These are phyloP conservation scores for Tetradesmus lagerheimii DNA, from an alignment of 139 green algal species.

Conservation along the genomic window DNA sequence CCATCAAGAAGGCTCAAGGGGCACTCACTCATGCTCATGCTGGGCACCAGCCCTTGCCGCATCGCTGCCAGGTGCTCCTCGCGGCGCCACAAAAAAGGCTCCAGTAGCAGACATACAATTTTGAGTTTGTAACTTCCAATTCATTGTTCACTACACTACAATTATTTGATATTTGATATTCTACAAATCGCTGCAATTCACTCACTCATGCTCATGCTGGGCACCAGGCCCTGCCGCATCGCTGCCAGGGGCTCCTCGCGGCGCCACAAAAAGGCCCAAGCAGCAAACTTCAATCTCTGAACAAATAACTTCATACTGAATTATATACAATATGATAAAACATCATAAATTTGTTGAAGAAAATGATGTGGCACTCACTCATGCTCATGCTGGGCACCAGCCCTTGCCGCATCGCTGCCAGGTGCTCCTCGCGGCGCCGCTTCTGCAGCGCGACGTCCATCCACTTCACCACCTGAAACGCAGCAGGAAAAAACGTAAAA, in stretches of 20 bases:
- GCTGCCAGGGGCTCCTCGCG: slow-evolving; percentile 48
- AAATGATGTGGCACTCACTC: slow-evolving; percentile 4
- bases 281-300: too few species aligned
- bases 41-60: slow-evolving; percentile 55
- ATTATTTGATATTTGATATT: too few species aligned
- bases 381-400: slow-evolving; percentile 47
- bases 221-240: slow-evolving; percentile 59
- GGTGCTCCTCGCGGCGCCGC: slow-evolving; percentile 66
- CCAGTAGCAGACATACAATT: too few species aligned
- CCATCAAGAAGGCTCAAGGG: too few species aligned
- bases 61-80: slow-evolving; percentile 71
- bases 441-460: slow-evolving; percentile 73
- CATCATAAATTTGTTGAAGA: too few species aligned
- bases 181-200: too few species aligned
- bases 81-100: slow-evolving; percentile 27
- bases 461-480: slow-evolving; percentile 74
- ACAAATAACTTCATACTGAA: too few species aligned
- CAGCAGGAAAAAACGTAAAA: too few species aligned
- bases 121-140: too few species aligned
- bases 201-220: slow-evolving; percentile 44
- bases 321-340: too few species aligned
- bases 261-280: neutral
- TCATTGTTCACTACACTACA: too few species aligned
- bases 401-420: slow-evolving; percentile 62
- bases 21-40: slow-evolving; percentile 42